These are phyloP conservation scores for Aspergillus vadensis DNA, from an alignment of 2,329 filamentous ascomycete species.

Conservation along the genomic window DNA sequence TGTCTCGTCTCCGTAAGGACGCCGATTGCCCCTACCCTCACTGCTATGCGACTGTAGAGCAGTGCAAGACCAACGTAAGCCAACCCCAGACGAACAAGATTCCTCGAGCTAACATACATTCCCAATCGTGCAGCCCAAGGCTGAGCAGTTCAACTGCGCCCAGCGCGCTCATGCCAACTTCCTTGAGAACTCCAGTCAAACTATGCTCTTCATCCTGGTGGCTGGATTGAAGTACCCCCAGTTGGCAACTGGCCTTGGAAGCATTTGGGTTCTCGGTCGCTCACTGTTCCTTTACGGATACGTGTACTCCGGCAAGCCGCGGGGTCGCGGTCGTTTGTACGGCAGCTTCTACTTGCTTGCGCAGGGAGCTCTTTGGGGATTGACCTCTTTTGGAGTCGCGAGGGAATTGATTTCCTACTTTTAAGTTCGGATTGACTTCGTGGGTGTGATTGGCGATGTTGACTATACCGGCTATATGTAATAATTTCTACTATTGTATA, in stretches of 20 bases:
- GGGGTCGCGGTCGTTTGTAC: slow-evolving; percentile 41
- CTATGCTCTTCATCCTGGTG: slow-evolving; percentile 55
- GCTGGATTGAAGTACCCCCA: slow-evolving; percentile 57
- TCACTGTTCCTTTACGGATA: slow-evolving; percentile 54
- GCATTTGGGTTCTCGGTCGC: slow-evolving; percentile 54
- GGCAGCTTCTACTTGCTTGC: slow-evolving; percentile 43
- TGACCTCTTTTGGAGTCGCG: slow-evolving; percentile 42
- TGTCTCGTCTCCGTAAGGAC: slow-evolving; percentile 50
- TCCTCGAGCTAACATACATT: slow-evolving; percentile 26
- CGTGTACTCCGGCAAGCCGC: slow-evolving; percentile 41
- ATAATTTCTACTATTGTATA: neutral
- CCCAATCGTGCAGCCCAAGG: slow-evolving; percentile 35
- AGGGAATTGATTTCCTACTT: slow-evolving; percentile 29
- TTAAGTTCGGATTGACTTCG: slow-evolving; percentile 10
- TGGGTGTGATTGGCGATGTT: neutral
- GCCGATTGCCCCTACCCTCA: slow-evolving; percentile 61
- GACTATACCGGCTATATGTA: neutral
- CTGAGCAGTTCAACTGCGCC: slow-evolving; percentile 55
- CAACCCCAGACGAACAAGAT: slow-evolving; percentile 12
- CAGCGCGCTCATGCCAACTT: slow-evolving; percentile 62
- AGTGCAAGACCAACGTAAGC: slow-evolving; percentile 52
- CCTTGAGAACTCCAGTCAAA: slow-evolving; percentile 58
- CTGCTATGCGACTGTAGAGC: slow-evolving; percentile 58
- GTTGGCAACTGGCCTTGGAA: slow-evolving; percentile 49
- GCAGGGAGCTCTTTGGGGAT: slow-evolving; percentile 44